Evolutionary conservation across 495 filamentous ascomycete species (phyloP), one percentile per base, ranked within the genome.

Genomic region (Penicillium alfredii): DNA sequence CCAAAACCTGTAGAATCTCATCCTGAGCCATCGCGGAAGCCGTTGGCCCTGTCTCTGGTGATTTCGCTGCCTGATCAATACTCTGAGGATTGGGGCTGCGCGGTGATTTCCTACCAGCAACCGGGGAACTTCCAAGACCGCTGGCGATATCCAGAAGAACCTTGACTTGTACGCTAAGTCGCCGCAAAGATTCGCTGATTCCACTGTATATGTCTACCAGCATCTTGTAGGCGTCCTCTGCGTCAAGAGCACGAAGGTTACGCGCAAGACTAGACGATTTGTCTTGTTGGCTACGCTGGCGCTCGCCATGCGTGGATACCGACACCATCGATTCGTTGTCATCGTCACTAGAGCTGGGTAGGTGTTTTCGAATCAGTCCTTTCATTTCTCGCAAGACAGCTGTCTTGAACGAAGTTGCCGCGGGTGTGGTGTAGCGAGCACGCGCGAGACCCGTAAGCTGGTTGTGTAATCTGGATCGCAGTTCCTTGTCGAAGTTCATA

Each of bases 121-220:
- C 35, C 5, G 58, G 44, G n/a, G 60, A 47, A 17, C 42, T 58
- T 21, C 72, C 69, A 26, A 90, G 68, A 6, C 80, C 80, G 52
- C 88, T 95, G 2, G 88, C 94, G 21, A 95, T 84, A 56, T 99
- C 92, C 11, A 99, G 69, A n/a, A 99, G 63, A 12, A 97, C 80
- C 58, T 99, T 99, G 13, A 89, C 84, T 50, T 99, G 92, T 3
- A 88, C 86, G 23, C 84, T 81, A 8, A 97, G 62, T 51, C 92
- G 74, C 35, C 92, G 73, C 35, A 97, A 57, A 1, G 85, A 82
- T 55, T 99, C 92, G 13, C 90, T 82, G 15, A 95, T 82, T 4
- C 83, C 77, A 4, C 85, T 80, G 54, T 96, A 99, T 11, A 93
- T 81, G 24, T 76, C 82, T 12, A 78, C 71, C 6, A 96, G 71